A percentile compares a stretch with the other conserved stretches of the same genome.
Evolutionary conservation across 371 early-diverging fungal genomes (phyloP).

Genomic region (Rhizomucor miehei): DNA sequence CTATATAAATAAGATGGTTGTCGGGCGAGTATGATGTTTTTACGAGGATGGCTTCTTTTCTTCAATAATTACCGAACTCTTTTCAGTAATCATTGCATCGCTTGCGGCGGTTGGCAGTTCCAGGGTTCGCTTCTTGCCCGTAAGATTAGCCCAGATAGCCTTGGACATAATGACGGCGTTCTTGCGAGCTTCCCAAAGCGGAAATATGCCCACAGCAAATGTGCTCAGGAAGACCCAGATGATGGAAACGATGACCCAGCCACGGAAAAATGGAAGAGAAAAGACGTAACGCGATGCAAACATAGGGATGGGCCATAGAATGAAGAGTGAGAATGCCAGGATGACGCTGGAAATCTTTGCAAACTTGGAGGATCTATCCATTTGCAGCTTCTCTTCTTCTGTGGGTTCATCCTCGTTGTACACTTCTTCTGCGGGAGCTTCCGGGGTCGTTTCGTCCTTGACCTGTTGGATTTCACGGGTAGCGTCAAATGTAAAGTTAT

Average conservation of each 20-base stretch:
- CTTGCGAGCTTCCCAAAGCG: slow-evolving; percentile 55
- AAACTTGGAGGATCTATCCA: slow-evolving; percentile 29
- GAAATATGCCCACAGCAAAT: slow-evolving; percentile 55
- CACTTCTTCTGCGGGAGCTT: slow-evolving; percentile 10
- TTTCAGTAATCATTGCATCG: neutral
- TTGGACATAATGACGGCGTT: slow-evolving; percentile 32
- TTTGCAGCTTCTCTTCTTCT: slow-evolving; percentile 11
- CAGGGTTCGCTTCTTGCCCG: slow-evolving; percentile 20
- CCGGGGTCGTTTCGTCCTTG: slow-evolving; percentile 30
- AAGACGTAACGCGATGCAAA: slow-evolving; percentile 64
- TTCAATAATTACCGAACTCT: slow-evolving; percentile 13
- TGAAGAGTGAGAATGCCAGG: slow-evolving; percentile 52
- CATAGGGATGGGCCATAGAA: slow-evolving; percentile 73
- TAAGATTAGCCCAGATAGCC: slow-evolving; percentile 42
- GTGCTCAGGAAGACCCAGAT: slow-evolving; percentile 61
- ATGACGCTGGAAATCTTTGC: slow-evolving; percentile 34
- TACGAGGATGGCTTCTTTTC: slow-evolving; percentile 8
- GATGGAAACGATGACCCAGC: slow-evolving; percentile 64
- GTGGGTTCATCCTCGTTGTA: slow-evolving; percentile 21
- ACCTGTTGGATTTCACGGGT: slow-evolving; percentile 48
- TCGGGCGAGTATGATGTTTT: too few relatives aligned
- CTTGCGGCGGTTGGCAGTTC: neutral
- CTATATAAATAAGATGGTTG: too few relatives aligned
- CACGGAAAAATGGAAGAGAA: slow-evolving; percentile 59
- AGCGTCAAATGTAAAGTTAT: slow-evolving; percentile 59